These are phyloP conservation scores for Tausonia pullulans DNA, from an alignment of 1,284 basidiomycete species.

Conservation along the genomic window DNA sequence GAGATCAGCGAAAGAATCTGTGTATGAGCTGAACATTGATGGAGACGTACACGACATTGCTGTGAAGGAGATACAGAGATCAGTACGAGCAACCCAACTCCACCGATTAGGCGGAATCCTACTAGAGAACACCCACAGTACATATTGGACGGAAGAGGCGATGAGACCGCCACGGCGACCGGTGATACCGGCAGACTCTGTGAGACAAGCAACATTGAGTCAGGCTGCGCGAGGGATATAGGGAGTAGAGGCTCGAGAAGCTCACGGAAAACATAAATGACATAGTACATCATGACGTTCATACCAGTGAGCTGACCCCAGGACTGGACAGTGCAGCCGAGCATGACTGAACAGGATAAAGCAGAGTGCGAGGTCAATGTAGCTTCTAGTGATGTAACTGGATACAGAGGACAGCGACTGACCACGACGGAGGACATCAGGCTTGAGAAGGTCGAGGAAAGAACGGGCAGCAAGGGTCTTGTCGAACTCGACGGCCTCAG, in stretches of 20 bases:
- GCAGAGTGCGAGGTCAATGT: no score
- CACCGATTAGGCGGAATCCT: no score
- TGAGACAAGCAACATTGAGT: neutral
- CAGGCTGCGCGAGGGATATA: neutral
- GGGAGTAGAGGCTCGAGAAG: neutral
- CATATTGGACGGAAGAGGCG: conserved; percentile 62
- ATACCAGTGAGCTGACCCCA: conserved; percentile 51
- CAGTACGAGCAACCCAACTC: no score
- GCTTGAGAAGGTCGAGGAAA: conserved; percentile 53
- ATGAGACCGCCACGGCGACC: conserved; percentile 58
- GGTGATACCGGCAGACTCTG: conserved; percentile 47
- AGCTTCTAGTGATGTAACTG: no score
- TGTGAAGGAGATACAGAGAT: no score
- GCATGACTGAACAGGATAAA: conserved; percentile 27
- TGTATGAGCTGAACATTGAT: conserved; percentile 37
- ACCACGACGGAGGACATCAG: conserved; percentile 46
- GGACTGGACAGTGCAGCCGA: conserved; percentile 50
- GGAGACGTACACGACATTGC: conserved; percentile 45
- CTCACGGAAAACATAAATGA: conserved; percentile 62
- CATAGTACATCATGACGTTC: conserved; percentile 62
- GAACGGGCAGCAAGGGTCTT: conserved; percentile 57
- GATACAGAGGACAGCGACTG: no score
- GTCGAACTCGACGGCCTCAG: conserved; percentile 56
- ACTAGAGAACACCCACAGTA: conserved; percentile 29
- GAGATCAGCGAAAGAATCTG: conserved; percentile 9